phyloP scores from a whole-genome alignment of 2,329 filamentous ascomycete species.

The Aureobasidium zeae region DNA sequence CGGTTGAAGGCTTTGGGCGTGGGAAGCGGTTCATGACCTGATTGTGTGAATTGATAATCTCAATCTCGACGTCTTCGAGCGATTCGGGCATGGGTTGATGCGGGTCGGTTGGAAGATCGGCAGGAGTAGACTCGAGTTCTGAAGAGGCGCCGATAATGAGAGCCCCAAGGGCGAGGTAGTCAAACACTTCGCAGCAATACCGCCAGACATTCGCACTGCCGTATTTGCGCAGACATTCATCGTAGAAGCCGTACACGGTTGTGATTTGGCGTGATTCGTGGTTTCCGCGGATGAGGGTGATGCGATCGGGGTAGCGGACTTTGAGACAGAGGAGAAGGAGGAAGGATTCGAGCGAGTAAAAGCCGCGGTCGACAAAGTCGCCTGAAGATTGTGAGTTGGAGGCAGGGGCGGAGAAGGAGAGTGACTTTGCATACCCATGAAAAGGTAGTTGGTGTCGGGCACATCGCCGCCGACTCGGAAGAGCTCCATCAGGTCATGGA shows the following conservation, averaged over 20 bases:
- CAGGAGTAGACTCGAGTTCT: slow-evolving; percentile 38
- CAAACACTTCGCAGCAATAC: slow-evolving; percentile 93
- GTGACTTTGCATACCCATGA: slow-evolving; percentile 63
- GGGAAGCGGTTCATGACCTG: slow-evolving; percentile 66
- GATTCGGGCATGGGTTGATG: slow-evolving; percentile 40
- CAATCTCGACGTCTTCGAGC: slow-evolving; percentile 77
- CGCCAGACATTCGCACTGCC: slow-evolving; percentile 92
- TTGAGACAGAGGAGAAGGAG: slow-evolving; percentile 91
- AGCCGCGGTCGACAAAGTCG: slow-evolving; percentile 95
- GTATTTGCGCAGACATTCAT: slow-evolving; percentile 92
- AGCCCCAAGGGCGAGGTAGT: slow-evolving; percentile 86
- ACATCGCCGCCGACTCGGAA: slow-evolving; percentile 90
- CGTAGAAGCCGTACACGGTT: slow-evolving; percentile 96
- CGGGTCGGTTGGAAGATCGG: slow-evolving; percentile 42
- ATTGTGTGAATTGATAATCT: slow-evolving; percentile 79
- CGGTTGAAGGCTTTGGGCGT: slow-evolving; percentile 32
- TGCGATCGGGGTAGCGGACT: slow-evolving; percentile 93
- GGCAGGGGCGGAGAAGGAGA: too few species aligned
- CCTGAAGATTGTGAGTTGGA: slow-evolving; percentile 40
- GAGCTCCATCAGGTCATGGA: slow-evolving; percentile 93
- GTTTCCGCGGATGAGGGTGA: slow-evolving; percentile 73
- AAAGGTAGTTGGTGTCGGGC: slow-evolving; percentile 91
- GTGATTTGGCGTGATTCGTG: slow-evolving; percentile 96
- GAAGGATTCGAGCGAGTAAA: slow-evolving; percentile 96
- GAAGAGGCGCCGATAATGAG: slow-evolving; percentile 77